phyloP scores from a whole-genome alignment of 805 yeast genomes.

The Candida anglica region DNA sequence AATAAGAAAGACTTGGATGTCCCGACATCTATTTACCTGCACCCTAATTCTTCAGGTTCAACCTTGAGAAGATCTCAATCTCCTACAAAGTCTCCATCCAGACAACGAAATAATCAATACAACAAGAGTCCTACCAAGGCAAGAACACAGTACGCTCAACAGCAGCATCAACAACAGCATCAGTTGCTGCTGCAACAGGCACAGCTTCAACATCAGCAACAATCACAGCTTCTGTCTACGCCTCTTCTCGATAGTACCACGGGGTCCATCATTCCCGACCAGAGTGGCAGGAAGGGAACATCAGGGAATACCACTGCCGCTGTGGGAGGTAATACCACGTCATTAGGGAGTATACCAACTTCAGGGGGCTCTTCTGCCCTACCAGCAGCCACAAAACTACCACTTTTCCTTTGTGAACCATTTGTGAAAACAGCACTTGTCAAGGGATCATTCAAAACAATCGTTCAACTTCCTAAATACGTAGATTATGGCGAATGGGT shows the following conservation, averaged over 20 bases:
- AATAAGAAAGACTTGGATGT: conserved; percentile 35
- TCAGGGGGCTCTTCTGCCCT: neutral
- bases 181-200: too few relatives aligned
- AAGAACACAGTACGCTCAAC: neutral
- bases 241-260: too few relatives aligned
- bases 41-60: conserved; percentile 28
- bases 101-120: conserved; percentile 18
- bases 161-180: neutral
- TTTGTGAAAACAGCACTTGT: conserved; percentile 92
- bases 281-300: neutral
- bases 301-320: neutral
- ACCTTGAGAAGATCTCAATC: conserved; percentile 34
- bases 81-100: conserved; percentile 41
- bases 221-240: too few relatives aligned
- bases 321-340: neutral
- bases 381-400: conserved; percentile 19
- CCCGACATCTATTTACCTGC: conserved; percentile 25
- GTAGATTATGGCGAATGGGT: conserved; percentile 96
- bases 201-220: neutral
- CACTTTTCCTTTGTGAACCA: conserved; percentile 85
- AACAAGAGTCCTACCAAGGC: conserved; percentile 18
- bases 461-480: conserved; percentile 90
- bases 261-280: neutral
- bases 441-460: conserved; percentile 93
- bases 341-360: neutral